These are phyloP conservation scores for Evansstolkia leycettana DNA, from an alignment of 495 filamentous ascomycete species.

Conservation along the genomic window DNA sequence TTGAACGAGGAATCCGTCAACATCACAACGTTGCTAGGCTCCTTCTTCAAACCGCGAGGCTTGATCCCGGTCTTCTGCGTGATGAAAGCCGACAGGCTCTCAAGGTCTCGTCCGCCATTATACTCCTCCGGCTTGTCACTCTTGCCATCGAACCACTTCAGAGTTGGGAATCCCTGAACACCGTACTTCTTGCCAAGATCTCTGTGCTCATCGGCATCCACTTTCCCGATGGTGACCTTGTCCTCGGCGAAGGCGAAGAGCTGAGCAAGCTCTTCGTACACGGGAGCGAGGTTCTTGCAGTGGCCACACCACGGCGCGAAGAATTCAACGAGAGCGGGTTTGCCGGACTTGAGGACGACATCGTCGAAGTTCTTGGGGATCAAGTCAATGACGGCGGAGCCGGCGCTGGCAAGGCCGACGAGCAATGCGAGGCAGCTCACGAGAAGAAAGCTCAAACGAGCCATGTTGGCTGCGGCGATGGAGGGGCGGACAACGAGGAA, in stretches of 20 bases:
- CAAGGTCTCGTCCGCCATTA: conserved; percentile 74
- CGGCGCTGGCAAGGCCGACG: conserved; percentile 27
- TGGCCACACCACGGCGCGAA: conserved; percentile 99
- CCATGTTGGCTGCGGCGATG: conserved; percentile 23
- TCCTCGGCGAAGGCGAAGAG: conserved; percentile 60
- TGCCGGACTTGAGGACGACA: conserved; percentile 78
- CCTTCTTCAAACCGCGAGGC: conserved; percentile 56
- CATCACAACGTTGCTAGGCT: conserved; percentile 62
- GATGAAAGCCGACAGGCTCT: conserved; percentile 71
- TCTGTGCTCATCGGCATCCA: conserved; percentile 86
- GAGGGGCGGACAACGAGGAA: too few relatives aligned
- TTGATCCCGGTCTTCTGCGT: conserved; percentile 79
- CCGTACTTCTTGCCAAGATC: conserved; percentile 72
- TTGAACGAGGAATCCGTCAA: conserved; percentile 73
- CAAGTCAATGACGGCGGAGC: conserved; percentile 64
- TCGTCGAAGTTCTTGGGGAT: conserved; percentile 82
- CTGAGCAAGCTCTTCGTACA: conserved; percentile 86
- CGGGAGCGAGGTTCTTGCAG: conserved; percentile 92
- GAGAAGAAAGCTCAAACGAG: conserved; percentile 34
- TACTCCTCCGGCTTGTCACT: conserved; percentile 80
- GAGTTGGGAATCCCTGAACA: conserved; percentile 86
- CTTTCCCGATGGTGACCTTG: conserved; percentile 85
- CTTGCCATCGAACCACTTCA: conserved; percentile 98
- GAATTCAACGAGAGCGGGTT: conserved; percentile 95
- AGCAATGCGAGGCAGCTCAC: conserved; percentile 29